phyloP scores from a whole-genome alignment of 169 alveolate species.

The Cryptosporidium tyzzeri region DNA sequence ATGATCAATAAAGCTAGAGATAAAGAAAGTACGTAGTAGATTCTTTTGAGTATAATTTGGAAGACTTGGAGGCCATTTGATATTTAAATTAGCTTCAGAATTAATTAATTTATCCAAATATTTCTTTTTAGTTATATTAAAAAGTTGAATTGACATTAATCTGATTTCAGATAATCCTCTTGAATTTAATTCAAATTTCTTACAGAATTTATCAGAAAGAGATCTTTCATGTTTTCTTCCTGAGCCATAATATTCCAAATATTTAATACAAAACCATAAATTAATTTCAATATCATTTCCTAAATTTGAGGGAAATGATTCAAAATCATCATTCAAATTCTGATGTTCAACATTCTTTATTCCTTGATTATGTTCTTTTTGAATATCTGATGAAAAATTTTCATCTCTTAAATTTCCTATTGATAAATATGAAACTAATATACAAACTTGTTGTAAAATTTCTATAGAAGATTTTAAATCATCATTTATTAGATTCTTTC shows the following conservation, averaged over 20 bases:
- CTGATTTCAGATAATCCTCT: constrained; percentile 54
- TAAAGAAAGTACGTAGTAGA: constrained; percentile 17
- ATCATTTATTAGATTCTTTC: constrained; percentile 1
- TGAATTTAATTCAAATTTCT: constrained; percentile 21
- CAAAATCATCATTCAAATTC: not conserved
- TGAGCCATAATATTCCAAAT: constrained; percentile 32
- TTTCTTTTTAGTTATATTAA: constrained; percentile 16
- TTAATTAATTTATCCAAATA: constrained; percentile 3
- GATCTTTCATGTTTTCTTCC: not conserved
- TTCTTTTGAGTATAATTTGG: constrained; percentile 53
- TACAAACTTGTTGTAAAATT: constrained; percentile 37
- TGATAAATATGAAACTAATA: constrained; percentile 42
- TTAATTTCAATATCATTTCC: constrained; percentile 59
- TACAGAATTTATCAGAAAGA: constrained; percentile 5
- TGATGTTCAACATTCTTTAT: not conserved
- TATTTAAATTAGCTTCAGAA: not conserved
- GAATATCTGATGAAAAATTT: not conserved
- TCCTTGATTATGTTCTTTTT: not conserved
- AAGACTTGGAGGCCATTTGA: constrained; percentile 7
- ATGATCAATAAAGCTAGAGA: constrained; percentile 62
- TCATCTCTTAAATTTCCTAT: constrained; percentile 58
- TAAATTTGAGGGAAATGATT: constrained; percentile 10
- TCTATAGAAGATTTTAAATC: constrained; percentile 5
- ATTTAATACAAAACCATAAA: constrained; percentile 58
- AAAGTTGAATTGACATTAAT: constrained; percentile 51